Conservation (phyloP, 2,329 filamentous ascomycete genomes). For the Neophaeococcomyces mojaviensis region DNA sequence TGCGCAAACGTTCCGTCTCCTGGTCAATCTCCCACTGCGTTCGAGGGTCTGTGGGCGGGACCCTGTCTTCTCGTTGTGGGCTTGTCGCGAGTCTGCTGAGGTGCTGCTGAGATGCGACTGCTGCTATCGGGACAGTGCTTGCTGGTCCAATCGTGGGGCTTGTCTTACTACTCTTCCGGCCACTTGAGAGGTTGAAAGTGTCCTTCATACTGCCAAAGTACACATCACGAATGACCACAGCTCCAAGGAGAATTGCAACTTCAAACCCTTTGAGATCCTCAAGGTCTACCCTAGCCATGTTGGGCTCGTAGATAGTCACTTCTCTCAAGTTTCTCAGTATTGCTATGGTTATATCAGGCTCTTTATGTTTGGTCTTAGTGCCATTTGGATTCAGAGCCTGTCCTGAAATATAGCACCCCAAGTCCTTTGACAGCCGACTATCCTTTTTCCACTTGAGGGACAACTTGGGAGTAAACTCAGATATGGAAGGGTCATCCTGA, state of each 20-base stretch:
- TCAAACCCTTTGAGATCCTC: slow-evolving; percentile 93
- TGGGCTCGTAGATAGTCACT: slow-evolving; percentile 87
- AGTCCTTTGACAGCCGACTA: slow-evolving; percentile 74
- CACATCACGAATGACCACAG: slow-evolving; percentile 54
- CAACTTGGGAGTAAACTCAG: slow-evolving; percentile 59
- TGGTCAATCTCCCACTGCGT: slow-evolving; percentile 46
- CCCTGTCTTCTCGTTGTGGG: slow-evolving; percentile 23
- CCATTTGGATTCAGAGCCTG: slow-evolving; percentile 56
- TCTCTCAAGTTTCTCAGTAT: slow-evolving; percentile 71
- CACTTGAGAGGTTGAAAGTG: slow-evolving; percentile 62
- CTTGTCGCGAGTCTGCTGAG: slow-evolving; percentile 16
- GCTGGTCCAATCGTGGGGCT: slow-evolving; percentile 24
- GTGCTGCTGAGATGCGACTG: background rate
- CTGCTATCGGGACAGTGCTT: slow-evolving; percentile 8
- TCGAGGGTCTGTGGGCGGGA: slow-evolving; percentile 42
- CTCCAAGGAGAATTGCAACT: slow-evolving; percentile 61
- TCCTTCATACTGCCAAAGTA: slow-evolving; percentile 61
- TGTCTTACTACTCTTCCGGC: slow-evolving; percentile 18
- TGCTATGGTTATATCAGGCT: slow-evolving; percentile 92
- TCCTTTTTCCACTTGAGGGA: slow-evolving; percentile 87
- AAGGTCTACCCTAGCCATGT: slow-evolving; percentile 80
- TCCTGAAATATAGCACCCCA: slow-evolving; percentile 81
- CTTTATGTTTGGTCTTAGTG: slow-evolving; percentile 69
- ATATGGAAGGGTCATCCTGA: slow-evolving; percentile 52
- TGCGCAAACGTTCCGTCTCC: slow-evolving; percentile 40